Evolutionary conservation across 2,329 filamentous ascomycete species (phyloP).

Genomic region (Lasiodiplodia sp.): DNA sequence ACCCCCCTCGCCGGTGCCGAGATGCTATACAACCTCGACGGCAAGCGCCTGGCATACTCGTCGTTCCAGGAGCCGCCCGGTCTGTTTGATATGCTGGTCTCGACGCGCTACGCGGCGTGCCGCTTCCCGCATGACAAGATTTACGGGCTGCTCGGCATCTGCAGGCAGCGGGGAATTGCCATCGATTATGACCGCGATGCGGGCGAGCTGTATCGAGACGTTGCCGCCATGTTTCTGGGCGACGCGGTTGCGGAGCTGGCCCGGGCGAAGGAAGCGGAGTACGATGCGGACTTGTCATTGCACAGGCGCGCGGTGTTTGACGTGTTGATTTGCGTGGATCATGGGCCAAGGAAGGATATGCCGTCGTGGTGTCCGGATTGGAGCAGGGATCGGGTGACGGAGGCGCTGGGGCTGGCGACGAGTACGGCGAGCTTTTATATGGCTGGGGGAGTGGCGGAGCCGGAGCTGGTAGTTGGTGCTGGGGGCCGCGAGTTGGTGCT

Average conservation of each 20-base stretch:
- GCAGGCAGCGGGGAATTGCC: constrained; percentile 29
- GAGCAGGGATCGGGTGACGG: constrained; percentile 36
- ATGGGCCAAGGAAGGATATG: constrained; percentile 31
- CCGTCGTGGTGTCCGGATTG: constrained; percentile 41
- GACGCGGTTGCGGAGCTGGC: not conserved
- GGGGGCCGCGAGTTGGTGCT: constrained; percentile 32
- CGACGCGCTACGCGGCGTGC: constrained; percentile 38
- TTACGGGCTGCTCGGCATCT: constrained; percentile 38
- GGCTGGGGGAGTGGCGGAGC: constrained; percentile 31
- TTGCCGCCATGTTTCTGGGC: not conserved
- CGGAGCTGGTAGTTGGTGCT: constrained; percentile 22
- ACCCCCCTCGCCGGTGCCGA: not conserved
- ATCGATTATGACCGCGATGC: constrained; percentile 33
- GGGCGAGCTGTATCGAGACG: not conserved
- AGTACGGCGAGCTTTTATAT: constrained; percentile 36
- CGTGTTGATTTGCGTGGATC: constrained; percentile 38
- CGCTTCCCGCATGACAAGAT: constrained; percentile 39
- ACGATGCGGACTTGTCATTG: not conserved
- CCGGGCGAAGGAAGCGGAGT: not conserved
- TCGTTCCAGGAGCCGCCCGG: constrained; percentile 8
- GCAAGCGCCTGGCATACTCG: constrained; percentile 20
- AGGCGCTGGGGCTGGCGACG: constrained; percentile 36
- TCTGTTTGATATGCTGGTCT: constrained; percentile 33
- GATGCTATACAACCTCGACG: constrained; percentile 5
- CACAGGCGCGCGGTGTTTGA: constrained; percentile 29